Base-by-base conservation (phyloP, 352 stramenopile species). In the Phytophthora megakarya region DNA sequence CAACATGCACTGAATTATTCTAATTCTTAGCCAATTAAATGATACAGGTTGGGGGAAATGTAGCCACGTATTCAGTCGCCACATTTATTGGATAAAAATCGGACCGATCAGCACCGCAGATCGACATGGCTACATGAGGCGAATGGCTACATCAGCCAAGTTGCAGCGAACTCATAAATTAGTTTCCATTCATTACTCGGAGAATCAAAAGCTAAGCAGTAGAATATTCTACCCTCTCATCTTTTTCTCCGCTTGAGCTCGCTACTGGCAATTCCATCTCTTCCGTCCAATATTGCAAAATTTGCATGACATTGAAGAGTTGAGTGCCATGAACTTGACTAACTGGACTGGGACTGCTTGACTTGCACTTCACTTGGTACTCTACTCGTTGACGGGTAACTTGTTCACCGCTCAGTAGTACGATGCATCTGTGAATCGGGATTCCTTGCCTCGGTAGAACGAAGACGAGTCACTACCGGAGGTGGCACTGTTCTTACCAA, bases 101-200 rank as follows among this genome's bases (percentile, higher is more conserved):
- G 18, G 18, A 22, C 23, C 10, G 15, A 1, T 37, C n/a, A 16
- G 28, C 39, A 66, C 47, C 47, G 21, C 58, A 64, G 16, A 19
- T 0, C 43, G 22, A 60, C 21, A 67, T 60, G 48, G 28, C 51
- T 68, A 32, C 37, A 57, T 38, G 15, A 8, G 9, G n/a, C 43
- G 35, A 49, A 23, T 23, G 8, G 8, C 30, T 35, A 46, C 35
- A 40, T 25, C 12, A 46, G 33, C 4, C 11, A 9, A 23, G 15
- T 15, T 61, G n/a, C 59, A 73, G 65, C 65, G 53, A 74, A 74
- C 67, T 71, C 67, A 74, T 74, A 74, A 74, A 59, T 74, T 74
- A 74, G 67, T 59, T 73, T 67, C 61, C 67, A 74, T 74, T 71
- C 30, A 74, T 71, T 57, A 37, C 26, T 63, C 55, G 15, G 42